Evolutionary conservation across 139 green algal species (phyloP), one percentile per base, ranked within the genome.

Genomic region (Volvox reticuliferus): DNA sequence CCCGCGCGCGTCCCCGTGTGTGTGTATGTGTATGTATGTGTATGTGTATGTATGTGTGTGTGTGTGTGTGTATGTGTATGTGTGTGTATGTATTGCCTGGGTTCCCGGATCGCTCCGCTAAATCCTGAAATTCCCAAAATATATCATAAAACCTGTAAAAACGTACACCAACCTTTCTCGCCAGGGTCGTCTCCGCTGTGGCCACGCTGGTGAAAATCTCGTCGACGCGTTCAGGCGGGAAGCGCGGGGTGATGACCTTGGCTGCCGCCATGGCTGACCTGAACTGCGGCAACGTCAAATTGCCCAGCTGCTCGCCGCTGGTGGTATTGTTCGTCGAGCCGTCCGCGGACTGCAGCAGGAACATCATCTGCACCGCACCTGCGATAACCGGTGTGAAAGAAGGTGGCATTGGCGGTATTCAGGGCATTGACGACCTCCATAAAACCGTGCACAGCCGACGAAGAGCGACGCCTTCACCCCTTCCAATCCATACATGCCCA

Each of bases 231-330:
- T 96, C 95, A 9, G 91, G 62, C 18, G 88, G 68, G 44, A 97
- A 92, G 13, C 91, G 82, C 32, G 89, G 76, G 26, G 93, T 95
- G 79, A 93, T 93, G 83, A 86, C 93, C 85, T 89, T 89, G 44
- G 85, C 85, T 0, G 85, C 37, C 28, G 91, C 82, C 86, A 96
- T 95, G 71, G 96, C 71, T 16, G 91, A 90, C 6, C 95, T 92
- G 92, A 97, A 96, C 82, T 97, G 95, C 30, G 92, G 90, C 80
- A 97, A 87, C 69, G 92, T 96, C 88, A 97, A 95, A 33, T 88
- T 88, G 6, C 93, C 91, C 44, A 96, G 92, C 87, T 93, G 86
- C 30, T 97, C 94, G 32, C 93, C 89, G 18, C 63, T 86, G 3
- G 75, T 92, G 30, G 94, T 92, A 12, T 86, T 91, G 65, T 95